A percentile compares a stretch with the other conserved stretches of the same genome.
Conservation (phyloP, 2,329 filamentous ascomycete genomes). For the Daldinia sp. region DNA sequence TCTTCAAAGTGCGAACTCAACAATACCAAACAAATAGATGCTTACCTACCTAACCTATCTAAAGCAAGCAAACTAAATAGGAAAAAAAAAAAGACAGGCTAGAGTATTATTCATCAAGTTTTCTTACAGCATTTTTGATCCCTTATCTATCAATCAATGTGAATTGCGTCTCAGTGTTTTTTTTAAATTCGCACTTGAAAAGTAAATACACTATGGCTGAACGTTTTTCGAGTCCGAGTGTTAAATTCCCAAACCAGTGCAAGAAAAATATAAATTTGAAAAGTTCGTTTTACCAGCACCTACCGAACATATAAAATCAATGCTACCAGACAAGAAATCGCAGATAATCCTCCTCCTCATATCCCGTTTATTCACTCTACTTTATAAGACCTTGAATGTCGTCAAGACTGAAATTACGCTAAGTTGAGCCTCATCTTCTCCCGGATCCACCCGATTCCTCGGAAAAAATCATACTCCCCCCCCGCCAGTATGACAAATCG, state of each 20-base stretch:
- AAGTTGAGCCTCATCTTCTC: not conserved
- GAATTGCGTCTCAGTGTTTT: not conserved
- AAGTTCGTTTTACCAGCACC: not conserved
- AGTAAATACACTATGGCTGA: not conserved
- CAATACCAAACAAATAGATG: not conserved
- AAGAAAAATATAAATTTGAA: not conserved
- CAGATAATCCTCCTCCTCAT: not conserved
- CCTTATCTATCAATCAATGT: not conserved
- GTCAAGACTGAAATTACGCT: not conserved
- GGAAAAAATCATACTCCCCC: not conserved
- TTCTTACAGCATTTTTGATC: not conserved
- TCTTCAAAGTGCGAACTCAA: not conserved
- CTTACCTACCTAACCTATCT: no score
- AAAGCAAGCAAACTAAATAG: not conserved
- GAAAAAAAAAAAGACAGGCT: not conserved
- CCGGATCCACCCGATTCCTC: not conserved
- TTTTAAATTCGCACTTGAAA: not conserved
- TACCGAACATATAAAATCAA: not conserved
- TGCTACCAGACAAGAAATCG: not conserved
- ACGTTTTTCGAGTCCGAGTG: not conserved
- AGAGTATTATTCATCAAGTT: not conserved
- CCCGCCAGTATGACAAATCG: conserved; percentile 5
- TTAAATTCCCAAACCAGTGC: not conserved
- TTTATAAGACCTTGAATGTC: not conserved
- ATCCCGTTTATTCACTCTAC: not conserved